Conservation (phyloP, 164 flowering plant species). For the Piper betle region DNA sequence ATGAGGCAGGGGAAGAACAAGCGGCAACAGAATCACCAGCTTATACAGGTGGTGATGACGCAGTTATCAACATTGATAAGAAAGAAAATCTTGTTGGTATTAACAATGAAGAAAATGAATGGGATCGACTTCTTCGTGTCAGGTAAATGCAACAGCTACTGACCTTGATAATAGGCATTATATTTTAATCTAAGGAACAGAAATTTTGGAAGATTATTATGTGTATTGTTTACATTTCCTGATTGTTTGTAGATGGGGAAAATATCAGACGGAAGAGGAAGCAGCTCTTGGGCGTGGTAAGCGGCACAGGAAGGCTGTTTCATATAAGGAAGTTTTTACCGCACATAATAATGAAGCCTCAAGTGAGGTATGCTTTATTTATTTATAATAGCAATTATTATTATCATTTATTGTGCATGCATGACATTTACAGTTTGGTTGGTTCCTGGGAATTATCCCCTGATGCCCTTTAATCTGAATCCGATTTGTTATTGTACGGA, state of each 20-base stretch:
- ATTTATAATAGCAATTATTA: background rate
- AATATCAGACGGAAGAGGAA: constrained; percentile 85
- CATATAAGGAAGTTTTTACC: constrained; percentile 82
- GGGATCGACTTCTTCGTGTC: constrained; percentile 86
- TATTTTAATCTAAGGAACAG: background rate
- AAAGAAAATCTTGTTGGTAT: constrained; percentile 38
- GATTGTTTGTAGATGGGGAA: constrained; percentile 72
- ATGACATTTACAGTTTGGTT: background rate
- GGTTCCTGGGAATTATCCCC: background rate
- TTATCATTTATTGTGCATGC: background rate
- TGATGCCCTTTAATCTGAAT: too few relatives aligned
- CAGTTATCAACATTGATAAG: constrained; percentile 40
- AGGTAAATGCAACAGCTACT: constrained; percentile 37
- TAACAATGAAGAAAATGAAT: constrained; percentile 80
- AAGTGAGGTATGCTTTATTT: constrained; percentile 43
- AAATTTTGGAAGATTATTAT: background rate
- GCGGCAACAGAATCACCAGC: constrained; percentile 39
- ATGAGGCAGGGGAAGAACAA: constrained; percentile 72
- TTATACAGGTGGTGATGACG: constrained; percentile 27
- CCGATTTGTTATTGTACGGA: background rate
- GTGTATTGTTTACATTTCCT: background rate
- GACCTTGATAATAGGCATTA: background rate
- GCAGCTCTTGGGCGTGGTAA: constrained; percentile 99
- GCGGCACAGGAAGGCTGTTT: constrained; percentile 86
- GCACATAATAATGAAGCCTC: constrained; percentile 45